Evolutionary conservation across 1,139 yeast genomes (phyloP).

Genomic region (Hyphopichia wangnamkhiaoensis): DNA sequence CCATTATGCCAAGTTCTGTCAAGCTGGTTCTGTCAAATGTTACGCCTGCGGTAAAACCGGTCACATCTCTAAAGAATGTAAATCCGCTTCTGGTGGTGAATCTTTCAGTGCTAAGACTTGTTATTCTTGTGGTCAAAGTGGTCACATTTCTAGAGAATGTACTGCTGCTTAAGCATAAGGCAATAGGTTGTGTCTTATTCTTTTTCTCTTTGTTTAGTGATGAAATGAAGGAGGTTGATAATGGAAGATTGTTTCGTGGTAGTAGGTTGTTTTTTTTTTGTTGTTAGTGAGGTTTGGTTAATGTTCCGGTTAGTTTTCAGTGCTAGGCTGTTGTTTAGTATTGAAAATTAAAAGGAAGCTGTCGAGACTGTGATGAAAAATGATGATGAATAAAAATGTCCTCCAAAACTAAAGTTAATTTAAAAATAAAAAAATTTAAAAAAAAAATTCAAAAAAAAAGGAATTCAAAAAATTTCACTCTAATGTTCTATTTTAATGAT

Average conservation of each 20-base stretch:
- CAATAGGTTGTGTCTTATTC: neutral
- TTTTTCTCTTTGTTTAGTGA: too few species aligned
- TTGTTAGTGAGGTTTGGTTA: neutral
- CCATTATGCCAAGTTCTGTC: constrained; percentile 91
- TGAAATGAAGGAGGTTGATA: neutral
- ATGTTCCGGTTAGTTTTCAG: neutral
- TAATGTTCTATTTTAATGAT: constrained; percentile 6
- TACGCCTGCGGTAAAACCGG: constrained; percentile 92
- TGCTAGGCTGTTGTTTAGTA: too few species aligned
- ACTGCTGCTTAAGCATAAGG: constrained; percentile 12
- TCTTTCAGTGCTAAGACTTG: constrained; percentile 46
- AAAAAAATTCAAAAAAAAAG: neutral
- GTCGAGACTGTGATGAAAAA: too few species aligned
- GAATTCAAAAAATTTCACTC: neutral
- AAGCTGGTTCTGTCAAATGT: constrained; percentile 74
- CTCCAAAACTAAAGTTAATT: too few species aligned
- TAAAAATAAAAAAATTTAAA: too few species aligned
- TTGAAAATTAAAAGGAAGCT: too few species aligned
- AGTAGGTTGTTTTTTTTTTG: neutral
- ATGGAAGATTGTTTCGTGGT: neutral
- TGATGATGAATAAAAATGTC: too few species aligned
- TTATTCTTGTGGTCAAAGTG: constrained; percentile 43
- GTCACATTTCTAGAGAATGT: constrained; percentile 41
- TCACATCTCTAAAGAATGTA: constrained; percentile 85
- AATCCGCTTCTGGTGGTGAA: constrained; percentile 44